Conservation (phyloP, 2,329 filamentous ascomycete species). For the Sporothrix dimorphospora region DNA sequence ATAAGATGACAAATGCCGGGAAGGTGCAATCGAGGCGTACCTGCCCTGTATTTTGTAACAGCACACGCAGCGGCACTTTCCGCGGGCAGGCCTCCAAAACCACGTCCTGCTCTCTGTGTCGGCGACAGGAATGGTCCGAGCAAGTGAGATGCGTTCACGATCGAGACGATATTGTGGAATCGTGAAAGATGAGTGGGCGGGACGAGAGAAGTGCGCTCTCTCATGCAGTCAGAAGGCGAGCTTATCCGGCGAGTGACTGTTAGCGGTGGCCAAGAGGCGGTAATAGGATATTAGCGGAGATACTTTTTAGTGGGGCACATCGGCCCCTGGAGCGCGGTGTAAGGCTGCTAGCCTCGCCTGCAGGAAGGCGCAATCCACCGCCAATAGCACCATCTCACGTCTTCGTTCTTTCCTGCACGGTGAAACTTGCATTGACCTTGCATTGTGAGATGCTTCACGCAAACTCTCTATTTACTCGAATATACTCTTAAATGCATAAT, state of each 20-base stretch:
- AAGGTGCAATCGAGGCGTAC: not conserved
- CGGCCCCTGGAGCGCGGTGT: not conserved
- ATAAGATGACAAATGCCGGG: conserved; percentile 29
- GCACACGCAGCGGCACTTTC: not conserved
- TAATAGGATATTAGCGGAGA: not conserved
- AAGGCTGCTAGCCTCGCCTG: conserved; percentile 17
- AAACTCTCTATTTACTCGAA: not conserved
- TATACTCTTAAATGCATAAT: not conserved
- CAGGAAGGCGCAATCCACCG: not conserved
- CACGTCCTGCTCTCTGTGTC: not conserved
- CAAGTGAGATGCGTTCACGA: no score
- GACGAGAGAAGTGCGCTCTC: not conserved
- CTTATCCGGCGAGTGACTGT: conserved; percentile 19
- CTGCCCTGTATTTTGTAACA: not conserved
- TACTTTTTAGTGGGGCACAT: not conserved
- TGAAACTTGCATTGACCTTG: not conserved
- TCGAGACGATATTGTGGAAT: not conserved
- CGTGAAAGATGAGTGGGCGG: not conserved
- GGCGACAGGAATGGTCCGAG: no score
- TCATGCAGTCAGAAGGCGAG: conserved; percentile 5
- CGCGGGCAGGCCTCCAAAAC: no score
- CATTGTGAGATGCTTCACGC: not conserved
- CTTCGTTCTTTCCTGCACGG: not conserved
- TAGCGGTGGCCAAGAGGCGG: conserved; percentile 3
- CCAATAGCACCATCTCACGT: not conserved